Evolutionary conservation across 176 grass and related monocot species (phyloP).

Genomic region (Eleusine coracana): DNA sequence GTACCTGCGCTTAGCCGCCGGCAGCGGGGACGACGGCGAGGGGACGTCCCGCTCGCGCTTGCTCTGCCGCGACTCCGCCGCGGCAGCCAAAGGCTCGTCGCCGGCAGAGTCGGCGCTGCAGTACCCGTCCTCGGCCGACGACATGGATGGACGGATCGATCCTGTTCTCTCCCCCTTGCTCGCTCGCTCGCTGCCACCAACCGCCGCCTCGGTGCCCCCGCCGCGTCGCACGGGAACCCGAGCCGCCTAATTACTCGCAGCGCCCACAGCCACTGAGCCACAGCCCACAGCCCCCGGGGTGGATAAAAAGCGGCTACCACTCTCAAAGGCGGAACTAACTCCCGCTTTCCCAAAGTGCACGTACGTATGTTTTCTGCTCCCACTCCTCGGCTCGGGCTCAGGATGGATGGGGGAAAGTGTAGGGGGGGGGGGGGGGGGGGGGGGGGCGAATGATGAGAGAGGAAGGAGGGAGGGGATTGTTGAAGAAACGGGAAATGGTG

Average conservation of each 20-base stretch:
- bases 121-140: constrained; percentile 59
- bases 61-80: constrained; percentile 45
- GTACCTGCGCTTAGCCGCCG: constrained; percentile 81
- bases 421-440: background rate
- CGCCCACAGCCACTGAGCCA: background rate
- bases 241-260: constrained; percentile 15
- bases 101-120: constrained; percentile 64
- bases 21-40: constrained; percentile 52
- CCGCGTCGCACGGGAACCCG: too few relatives aligned
- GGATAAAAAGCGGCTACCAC: constrained; percentile 42
- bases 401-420: constrained; percentile 1
- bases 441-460: constrained; percentile 20
- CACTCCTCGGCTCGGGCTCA: background rate
- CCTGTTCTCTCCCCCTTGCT: background rate
- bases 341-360: constrained; percentile 44
- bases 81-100: constrained; percentile 56
- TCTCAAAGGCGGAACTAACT: constrained; percentile 35
- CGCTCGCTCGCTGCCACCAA: background rate
- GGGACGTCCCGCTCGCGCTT: constrained; percentile 43
- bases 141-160: background rate
- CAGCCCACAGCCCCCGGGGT: constrained; percentile 31
- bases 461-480: background rate
- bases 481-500: constrained; percentile 43
- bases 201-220: constrained; percentile 22
- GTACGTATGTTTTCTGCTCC: background rate